phyloP scores from a whole-genome alignment of 139 green algal species.

The Picochlorum sp. region DNA sequence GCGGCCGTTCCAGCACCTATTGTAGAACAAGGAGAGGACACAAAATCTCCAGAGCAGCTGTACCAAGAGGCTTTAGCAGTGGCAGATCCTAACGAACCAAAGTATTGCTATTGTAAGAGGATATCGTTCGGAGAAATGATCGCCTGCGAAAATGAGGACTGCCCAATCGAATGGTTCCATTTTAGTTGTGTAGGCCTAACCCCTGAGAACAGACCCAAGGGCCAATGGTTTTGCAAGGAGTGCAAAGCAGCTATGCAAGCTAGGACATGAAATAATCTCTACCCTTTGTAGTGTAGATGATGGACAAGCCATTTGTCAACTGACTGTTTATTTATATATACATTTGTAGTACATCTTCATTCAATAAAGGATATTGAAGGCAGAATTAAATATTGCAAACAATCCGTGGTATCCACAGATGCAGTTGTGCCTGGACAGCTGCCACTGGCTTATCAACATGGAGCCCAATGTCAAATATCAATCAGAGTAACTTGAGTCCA shows the following conservation, averaged over 20 bases:
- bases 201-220: conserved; percentile 28
- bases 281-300: background rate
- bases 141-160: conserved; percentile 79
- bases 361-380: too few relatives aligned
- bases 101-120: conserved; percentile 75
- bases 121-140: conserved; percentile 73
- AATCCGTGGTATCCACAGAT: too few relatives aligned
- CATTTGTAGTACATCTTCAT: too few relatives aligned
- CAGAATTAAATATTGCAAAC: too few relatives aligned
- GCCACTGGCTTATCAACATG: too few relatives aligned
- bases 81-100: conserved; percentile 41
- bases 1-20: background rate
- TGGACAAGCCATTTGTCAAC: background rate
- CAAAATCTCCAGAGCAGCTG: conserved; percentile 4
- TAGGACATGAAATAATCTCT: conserved; percentile 14
- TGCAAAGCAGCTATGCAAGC: conserved; percentile 19
- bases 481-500: conserved; percentile 22
- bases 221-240: conserved; percentile 51
- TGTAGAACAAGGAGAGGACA: background rate
- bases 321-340: background rate
- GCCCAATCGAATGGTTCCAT: conserved; percentile 86
- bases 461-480: too few relatives aligned
- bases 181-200: conserved; percentile 74
- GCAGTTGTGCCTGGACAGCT: too few relatives aligned
- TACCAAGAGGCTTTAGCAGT: conserved; percentile 13